phyloP scores from a whole-genome alignment of 169 alveolate genomes.

The Miamiensis avidus region DNA sequence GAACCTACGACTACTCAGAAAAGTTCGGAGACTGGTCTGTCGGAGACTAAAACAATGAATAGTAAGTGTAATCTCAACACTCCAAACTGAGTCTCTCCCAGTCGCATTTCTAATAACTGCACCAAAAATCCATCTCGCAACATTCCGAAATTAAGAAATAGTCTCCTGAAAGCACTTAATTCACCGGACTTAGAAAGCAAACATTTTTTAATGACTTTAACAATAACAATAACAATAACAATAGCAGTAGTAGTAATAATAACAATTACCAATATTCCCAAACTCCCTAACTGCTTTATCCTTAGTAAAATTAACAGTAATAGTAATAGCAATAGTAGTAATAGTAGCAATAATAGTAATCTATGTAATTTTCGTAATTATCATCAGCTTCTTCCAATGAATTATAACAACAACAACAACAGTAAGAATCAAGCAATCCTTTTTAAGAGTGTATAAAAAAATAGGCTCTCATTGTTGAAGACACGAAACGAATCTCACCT shows the following conservation, averaged over 20 bases:
- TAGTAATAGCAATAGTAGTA: too few species aligned
- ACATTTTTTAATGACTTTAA: too few species aligned
- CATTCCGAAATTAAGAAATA: too few species aligned
- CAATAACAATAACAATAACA: not conserved
- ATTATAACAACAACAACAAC: too few species aligned
- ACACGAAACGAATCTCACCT: conserved; percentile 4
- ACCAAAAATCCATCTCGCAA: not conserved
- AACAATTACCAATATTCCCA: too few species aligned
- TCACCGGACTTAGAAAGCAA: too few species aligned
- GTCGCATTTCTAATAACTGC: not conserved
- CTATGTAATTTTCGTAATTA: not conserved
- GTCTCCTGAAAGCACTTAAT: not conserved
- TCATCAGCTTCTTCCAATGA: too few species aligned
- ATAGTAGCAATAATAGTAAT: not conserved
- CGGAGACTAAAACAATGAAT: not conserved
- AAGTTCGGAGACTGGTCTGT: not conserved
- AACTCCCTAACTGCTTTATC: not conserved
- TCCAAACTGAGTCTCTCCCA: not conserved
- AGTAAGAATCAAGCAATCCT: not conserved
- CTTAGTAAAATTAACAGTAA: too few species aligned
- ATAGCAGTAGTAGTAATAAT: too few species aligned
- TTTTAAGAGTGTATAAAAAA: too few species aligned
- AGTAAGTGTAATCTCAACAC: too few species aligned
- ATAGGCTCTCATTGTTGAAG: not conserved
- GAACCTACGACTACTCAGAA: not conserved